Evolutionary conservation across 805 yeast species (phyloP).

Genomic region (Ogataea neopini): DNA sequence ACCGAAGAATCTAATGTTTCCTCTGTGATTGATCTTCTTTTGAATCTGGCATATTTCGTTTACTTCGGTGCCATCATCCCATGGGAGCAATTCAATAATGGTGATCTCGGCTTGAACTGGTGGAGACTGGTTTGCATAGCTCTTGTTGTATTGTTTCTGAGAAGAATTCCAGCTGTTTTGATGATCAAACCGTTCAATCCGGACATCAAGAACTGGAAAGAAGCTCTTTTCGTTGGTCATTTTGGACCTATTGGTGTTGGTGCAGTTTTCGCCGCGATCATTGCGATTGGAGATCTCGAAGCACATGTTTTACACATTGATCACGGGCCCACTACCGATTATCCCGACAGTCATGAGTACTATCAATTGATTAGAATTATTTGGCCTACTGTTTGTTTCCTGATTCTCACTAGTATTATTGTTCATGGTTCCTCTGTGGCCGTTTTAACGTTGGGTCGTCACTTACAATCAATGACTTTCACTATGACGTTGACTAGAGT

Average conservation of each 20-base stretch:
- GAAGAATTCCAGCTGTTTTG: conserved; percentile 58
- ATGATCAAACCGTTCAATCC: conserved; percentile 59
- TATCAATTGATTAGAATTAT: conserved; percentile 35
- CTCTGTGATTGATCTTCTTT: conserved; percentile 61
- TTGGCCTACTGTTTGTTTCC: conserved; percentile 56
- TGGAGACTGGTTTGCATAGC: conserved; percentile 58
- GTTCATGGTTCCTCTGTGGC: conserved; percentile 65
- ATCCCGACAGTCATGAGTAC: conserved; percentile 31
- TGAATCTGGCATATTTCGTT: conserved; percentile 66
- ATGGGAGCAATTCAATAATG: conserved; percentile 60
- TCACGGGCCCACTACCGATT: conserved; percentile 35
- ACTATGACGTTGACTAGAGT: conserved; percentile 85
- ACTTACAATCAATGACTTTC: conserved; percentile 87
- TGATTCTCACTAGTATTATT: conserved; percentile 55
- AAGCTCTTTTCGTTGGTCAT: conserved; percentile 71
- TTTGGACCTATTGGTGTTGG: conserved; percentile 72
- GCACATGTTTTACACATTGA: conserved; percentile 39
- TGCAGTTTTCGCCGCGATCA: conserved; percentile 38
- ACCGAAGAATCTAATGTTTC: conserved; percentile 65
- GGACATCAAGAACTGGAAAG: conserved; percentile 62
- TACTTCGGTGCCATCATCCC: conserved; percentile 73
- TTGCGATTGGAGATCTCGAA: conserved; percentile 37
- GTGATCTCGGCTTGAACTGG: conserved; percentile 44
- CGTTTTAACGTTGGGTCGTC: conserved; percentile 69
- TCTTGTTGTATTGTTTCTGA: conserved; percentile 48